Base-by-base conservation (phyloP, 2,329 filamentous ascomycete genomes). In the Pseudocercospora vitis region DNA sequence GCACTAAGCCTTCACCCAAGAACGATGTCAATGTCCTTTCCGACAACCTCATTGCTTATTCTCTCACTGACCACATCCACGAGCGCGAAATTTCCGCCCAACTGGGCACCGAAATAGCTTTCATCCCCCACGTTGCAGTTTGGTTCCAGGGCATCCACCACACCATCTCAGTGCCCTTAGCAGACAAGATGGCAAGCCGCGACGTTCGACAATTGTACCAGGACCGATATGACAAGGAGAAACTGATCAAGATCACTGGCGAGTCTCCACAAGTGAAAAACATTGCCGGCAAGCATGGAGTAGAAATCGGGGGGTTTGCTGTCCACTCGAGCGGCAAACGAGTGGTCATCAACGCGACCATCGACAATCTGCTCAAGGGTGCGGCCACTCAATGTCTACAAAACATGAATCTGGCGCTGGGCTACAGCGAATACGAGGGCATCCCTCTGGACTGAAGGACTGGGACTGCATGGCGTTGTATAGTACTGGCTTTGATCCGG, bases 81-180 rank as follows among this genome's bases (percentile, higher is more conserved):
- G 94, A 99, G 79, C 84, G 83, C 42, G 94, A 97, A 72, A 94
- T 97, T 60, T 87, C 86, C 68, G 70, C 76, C 48, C 91, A 95
- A 69, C 81, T 97, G 8, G 88, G 86, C 45, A 79, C 77, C 11
- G 75, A 82, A 14, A 85, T 95, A 8, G 88, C 86, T 4, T 99
- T 99, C 70, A 87, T 94, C 53, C 94, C 94, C 5, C 94, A 97
- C 71, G 91, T 96, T 19, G 89, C 91, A n/a, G 84, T 87, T 11
- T 97, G 91, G 92, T 97, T 97, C 82, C 87, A 95, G 69, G 92
- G 92, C 60, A 97, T 97, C 64, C 85, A 89, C 69, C 88, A 91
- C 73, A 92, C 91, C 32, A 91, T 97, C 72, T 91, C 85, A 68
- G 89, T 97, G 46, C 92, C 92, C 9, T 79, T 99, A 7, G 87